Percentiles rank a stretch among this genome's conserved stretches.
Conservation (phyloP, 495 filamentous ascomycete genomes). For the Penicillium bovifimosum region DNA sequence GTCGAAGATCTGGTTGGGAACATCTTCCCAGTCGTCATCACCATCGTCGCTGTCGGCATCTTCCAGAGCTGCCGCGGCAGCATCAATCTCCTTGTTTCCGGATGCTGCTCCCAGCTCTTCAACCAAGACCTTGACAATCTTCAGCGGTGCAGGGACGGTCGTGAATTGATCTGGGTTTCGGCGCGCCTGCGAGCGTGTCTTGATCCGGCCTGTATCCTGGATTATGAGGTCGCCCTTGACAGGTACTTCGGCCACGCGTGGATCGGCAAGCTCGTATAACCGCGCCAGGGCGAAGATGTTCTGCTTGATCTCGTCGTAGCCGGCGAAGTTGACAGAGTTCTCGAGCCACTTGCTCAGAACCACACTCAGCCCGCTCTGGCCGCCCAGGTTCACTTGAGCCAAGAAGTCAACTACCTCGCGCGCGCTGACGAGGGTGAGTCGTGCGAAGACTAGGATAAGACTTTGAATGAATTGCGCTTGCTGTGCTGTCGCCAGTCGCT, state of each 20-base stretch:
- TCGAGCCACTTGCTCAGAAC: constrained; percentile 94
- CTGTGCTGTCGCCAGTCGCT: constrained; percentile 70
- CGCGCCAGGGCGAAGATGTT: constrained; percentile 92
- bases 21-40: constrained; percentile 87
- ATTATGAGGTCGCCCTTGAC: constrained; percentile 92
- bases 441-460: constrained; percentile 89
- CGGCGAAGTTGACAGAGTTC: constrained; percentile 91
- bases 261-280: constrained; percentile 80
- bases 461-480: constrained; percentile 85
- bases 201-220: constrained; percentile 73
- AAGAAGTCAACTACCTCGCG: constrained; percentile 91
- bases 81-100: constrained; percentile 51
- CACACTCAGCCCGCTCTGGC: constrained; percentile 69
- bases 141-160: constrained; percentile 78
- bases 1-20: constrained; percentile 63
- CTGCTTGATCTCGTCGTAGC: constrained; percentile 93
- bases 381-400: constrained; percentile 68
- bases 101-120: constrained; percentile 70
- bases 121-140: constrained; percentile 93
- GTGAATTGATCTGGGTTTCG: constrained; percentile 84
- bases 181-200: constrained; percentile 84
- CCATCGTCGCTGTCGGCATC: constrained; percentile 55
- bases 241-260: constrained; percentile 67
- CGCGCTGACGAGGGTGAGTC: constrained; percentile 75
- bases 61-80: constrained; percentile 48